These are phyloP conservation scores for Euphorbia pulcherrima DNA, from an alignment of 345 rosid genomes.

Conservation along the genomic window DNA sequence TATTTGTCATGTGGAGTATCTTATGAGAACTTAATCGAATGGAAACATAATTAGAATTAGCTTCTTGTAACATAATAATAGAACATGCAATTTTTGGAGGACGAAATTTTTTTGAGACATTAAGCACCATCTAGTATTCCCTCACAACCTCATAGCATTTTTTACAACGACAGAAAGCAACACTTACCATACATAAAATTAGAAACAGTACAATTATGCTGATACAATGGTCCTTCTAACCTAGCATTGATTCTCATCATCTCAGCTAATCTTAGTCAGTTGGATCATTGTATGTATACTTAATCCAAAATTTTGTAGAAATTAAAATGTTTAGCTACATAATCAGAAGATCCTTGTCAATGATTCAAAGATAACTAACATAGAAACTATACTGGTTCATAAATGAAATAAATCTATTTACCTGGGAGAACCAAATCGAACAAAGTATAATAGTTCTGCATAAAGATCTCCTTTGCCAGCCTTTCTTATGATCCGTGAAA, in stretches of 20 bases:
- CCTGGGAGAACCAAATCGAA: conserved; percentile 54
- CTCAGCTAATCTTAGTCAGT: background rate
- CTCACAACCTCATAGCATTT: background rate
- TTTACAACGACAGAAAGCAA: background rate
- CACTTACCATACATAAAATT: conserved; percentile 1
- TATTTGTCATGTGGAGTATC: background rate
- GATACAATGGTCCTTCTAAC: background rate
- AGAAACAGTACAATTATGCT: background rate
- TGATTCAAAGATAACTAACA: background rate
- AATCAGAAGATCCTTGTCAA: background rate
- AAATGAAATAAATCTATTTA: conserved; percentile 16
- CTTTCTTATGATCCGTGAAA: conserved; percentile 54
- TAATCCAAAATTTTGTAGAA: background rate
- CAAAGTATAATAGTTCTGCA: conserved; percentile 64
- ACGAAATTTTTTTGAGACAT: background rate
- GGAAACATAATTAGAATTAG: no score
- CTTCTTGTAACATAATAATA: no score
- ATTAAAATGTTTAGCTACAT: background rate
- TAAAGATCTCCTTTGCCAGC: conserved; percentile 83
- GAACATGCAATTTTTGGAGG: background rate
- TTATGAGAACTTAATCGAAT: no score
- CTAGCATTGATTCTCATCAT: background rate
- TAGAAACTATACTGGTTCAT: background rate
- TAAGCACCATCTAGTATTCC: background rate
- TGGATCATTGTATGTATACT: background rate